phyloP scores from a whole-genome alignment of 2,329 filamentous ascomycete genomes.

The Phyllosticta capitalensis region DNA sequence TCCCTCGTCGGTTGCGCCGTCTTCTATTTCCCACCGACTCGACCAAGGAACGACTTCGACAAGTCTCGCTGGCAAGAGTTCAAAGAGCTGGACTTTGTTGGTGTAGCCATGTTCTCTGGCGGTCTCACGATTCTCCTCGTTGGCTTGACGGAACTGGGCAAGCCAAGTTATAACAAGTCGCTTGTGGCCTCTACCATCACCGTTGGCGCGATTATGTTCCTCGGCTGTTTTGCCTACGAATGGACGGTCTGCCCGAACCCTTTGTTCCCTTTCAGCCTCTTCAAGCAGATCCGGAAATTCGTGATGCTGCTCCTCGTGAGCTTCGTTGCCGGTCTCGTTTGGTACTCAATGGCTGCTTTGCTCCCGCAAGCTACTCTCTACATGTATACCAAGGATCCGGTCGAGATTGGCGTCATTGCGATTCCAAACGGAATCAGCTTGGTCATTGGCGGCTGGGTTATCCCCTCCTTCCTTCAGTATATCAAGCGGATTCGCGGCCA shows the following conservation, averaged over 20 bases:
- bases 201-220: constrained; percentile 16
- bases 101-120: constrained; percentile 37
- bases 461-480: constrained; percentile 15
- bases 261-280: constrained; percentile 22
- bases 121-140: constrained; percentile 39
- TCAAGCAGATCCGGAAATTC: constrained; percentile 20
- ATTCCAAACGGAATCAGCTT: constrained; percentile 16
- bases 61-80: constrained; percentile 22
- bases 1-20: constrained; percentile 33
- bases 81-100: constrained; percentile 37
- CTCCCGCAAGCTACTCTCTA: constrained; percentile 18
- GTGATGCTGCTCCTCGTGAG: constrained; percentile 21
- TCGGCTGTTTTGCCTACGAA: constrained; percentile 16
- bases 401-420: constrained; percentile 17
- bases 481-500: constrained; percentile 17
- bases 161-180: constrained; percentile 19
- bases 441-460: constrained; percentile 14
- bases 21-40: constrained; percentile 41
- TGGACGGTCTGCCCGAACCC: constrained; percentile 17
- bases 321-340: constrained; percentile 22
- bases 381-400: constrained; percentile 15
- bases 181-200: constrained; percentile 20
- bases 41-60: constrained; percentile 24
- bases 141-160: constrained; percentile 38
- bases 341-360: constrained; percentile 18